phyloP scores from a whole-genome alignment of 2,329 filamentous ascomycete genomes.

The Sphaerulina musiva region DNA sequence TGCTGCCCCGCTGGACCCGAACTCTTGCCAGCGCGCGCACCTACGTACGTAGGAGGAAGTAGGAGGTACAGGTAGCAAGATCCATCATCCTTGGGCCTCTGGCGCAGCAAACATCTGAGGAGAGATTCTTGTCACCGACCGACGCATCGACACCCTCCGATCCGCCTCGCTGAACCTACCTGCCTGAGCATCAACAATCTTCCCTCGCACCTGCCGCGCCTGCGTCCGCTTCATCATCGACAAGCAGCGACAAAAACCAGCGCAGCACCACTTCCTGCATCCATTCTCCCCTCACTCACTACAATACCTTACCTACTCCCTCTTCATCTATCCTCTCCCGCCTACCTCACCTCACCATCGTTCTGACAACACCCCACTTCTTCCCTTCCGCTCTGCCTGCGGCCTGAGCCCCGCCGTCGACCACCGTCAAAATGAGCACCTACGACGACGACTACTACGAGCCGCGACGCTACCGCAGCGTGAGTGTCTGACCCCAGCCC shows the following conservation, averaged over 20 bases:
- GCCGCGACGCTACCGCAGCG: slow-evolving; percentile 39
- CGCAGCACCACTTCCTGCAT: not conserved
- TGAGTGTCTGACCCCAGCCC: slow-evolving; percentile 15
- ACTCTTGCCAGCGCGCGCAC: not conserved
- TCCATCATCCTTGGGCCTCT: not conserved
- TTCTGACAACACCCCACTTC: slow-evolving; percentile 6
- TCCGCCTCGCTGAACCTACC: not conserved
- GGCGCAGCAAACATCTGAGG: not conserved
- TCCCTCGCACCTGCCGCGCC: slow-evolving; percentile 2
- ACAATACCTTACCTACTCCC: not conserved
- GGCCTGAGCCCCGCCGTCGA: slow-evolving; percentile 3
- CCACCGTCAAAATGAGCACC: slow-evolving; percentile 40
- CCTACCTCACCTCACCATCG: slow-evolving; percentile 1
- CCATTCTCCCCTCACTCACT: not conserved
- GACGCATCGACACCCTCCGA: not conserved
- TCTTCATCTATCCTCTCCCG: not conserved
- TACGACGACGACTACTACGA: slow-evolving; percentile 45
- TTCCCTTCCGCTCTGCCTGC: not conserved
- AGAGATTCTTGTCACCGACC: not conserved
- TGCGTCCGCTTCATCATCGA: not conserved
- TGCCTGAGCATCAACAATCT: not conserved
- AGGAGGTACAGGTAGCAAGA: not conserved
- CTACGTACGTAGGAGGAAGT: too few species aligned
- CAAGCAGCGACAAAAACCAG: not conserved
- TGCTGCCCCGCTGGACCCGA: not conserved